phyloP scores from a whole-genome alignment of 495 filamentous ascomycete genomes.

The Lasiosphaeria miniovina region DNA sequence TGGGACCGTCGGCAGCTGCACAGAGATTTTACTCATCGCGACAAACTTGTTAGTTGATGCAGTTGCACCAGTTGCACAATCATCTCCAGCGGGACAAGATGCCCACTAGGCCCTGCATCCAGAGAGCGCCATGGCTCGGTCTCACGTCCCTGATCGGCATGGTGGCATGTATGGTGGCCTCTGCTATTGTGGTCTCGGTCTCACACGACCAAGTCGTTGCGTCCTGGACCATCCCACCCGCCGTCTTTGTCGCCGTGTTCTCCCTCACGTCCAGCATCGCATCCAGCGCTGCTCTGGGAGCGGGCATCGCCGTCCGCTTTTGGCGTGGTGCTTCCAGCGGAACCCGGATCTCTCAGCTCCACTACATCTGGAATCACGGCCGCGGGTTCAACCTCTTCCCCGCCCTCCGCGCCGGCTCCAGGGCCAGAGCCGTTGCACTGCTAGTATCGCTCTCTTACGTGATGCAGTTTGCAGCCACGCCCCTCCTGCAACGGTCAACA shows the following conservation, averaged over 20 bases:
- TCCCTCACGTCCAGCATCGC: conserved; percentile 15
- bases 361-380: conserved; percentile 22
- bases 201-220: conserved; percentile 12
- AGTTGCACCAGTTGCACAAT: too few species aligned
- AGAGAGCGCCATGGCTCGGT: conserved; percentile 9
- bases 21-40: too few species aligned
- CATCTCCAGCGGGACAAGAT: not conserved
- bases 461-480: conserved; percentile 12
- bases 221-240: conserved; percentile 9
- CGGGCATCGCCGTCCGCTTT: conserved; percentile 19
- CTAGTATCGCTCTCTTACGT: conserved; percentile 11
- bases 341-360: conserved; percentile 14
- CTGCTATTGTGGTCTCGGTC: conserved; percentile 9
- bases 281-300: conserved; percentile 15
- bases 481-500: conserved; percentile 16
- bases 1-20: too few species aligned
- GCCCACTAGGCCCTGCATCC: not conserved
- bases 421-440: conserved; percentile 11
- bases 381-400: conserved; percentile 11
- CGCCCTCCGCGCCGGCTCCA: conserved; percentile 15
- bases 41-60: too few species aligned
- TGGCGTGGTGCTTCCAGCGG: conserved; percentile 11
- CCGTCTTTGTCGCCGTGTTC: conserved; percentile 18
- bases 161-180: not conserved
- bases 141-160: conserved; percentile 4